These are phyloP conservation scores for Backusella psychrophila DNA, from an alignment of 192 early-diverging fungal species.

Conservation along the genomic window DNA sequence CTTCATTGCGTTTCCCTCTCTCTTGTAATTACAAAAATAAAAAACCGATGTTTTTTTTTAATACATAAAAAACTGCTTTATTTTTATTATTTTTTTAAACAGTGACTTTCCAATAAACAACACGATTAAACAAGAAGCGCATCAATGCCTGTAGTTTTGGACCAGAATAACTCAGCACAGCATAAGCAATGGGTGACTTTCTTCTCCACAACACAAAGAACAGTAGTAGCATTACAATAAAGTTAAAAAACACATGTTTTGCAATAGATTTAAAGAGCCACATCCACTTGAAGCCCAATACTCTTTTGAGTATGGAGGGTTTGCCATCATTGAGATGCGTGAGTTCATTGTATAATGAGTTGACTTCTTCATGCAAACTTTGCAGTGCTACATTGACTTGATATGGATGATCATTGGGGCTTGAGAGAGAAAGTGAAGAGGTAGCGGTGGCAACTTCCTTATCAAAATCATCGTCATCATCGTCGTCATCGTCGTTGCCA, in stretches of 20 bases:
- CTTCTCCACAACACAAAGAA: conserved; percentile 23
- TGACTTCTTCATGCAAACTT: not conserved
- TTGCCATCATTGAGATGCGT: not conserved
- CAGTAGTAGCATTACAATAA: conserved; percentile 21
- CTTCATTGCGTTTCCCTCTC: not conserved
- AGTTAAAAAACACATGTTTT: conserved; percentile 22
- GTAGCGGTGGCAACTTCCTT: conserved; percentile 22
- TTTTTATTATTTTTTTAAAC: conserved; percentile 19
- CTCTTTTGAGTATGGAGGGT: not conserved
- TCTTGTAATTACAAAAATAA: not conserved
- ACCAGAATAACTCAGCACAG: conserved; percentile 13
- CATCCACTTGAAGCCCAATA: conserved; percentile 1
- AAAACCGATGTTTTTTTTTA: not conserved
- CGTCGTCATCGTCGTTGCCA: not conserved
- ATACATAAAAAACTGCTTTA: not conserved
- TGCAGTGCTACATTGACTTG: not conserved
- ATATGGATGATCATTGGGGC: conserved; percentile 10
- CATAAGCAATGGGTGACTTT: conserved; percentile 31
- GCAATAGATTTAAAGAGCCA: conserved; percentile 24
- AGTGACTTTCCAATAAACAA: conserved; percentile 18
- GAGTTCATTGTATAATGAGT: not conserved
- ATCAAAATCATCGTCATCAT: conserved; percentile 9
- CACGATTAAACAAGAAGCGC: not conserved
- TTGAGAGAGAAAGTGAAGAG: not conserved
- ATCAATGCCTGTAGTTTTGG: conserved; percentile 15